phyloP scores from a whole-genome alignment of 495 filamentous ascomycete genomes.

The Hyaloscypha finlandica region DNA sequence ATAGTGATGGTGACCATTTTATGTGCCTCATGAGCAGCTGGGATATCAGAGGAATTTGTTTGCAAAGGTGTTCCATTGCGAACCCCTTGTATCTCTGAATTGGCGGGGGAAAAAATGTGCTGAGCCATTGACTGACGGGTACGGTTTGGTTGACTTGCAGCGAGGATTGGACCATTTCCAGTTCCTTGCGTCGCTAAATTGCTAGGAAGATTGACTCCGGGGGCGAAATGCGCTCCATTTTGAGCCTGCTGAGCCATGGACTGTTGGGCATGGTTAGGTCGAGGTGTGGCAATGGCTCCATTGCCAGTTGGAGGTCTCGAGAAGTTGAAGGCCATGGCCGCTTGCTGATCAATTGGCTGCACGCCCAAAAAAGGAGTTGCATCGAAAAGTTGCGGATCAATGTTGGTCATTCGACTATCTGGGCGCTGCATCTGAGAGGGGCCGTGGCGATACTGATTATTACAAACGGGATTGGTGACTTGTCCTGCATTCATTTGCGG shows the following conservation, averaged over 20 bases:
- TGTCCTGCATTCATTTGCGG: neutral
- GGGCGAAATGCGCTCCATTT: neutral
- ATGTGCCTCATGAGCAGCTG: neutral
- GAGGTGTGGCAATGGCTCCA: neutral
- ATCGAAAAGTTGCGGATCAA: neutral
- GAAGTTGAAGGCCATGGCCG: neutral
- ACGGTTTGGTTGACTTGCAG: too few species aligned
- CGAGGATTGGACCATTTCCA: too few species aligned
- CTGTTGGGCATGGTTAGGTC: neutral
- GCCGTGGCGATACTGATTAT: neutral
- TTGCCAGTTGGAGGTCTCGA: neutral
- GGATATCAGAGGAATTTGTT: neutral
- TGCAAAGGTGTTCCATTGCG: too few species aligned
- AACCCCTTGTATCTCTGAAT: too few species aligned
- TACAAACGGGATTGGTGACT: neutral
- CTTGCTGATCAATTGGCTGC: neutral
- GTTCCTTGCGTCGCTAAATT: too few species aligned
- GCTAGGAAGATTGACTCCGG: too few species aligned
- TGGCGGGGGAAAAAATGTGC: too few species aligned
- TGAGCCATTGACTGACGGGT: too few species aligned
- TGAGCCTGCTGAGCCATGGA: neutral
- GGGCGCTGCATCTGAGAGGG: too few species aligned
- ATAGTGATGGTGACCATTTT: neutral
- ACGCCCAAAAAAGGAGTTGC: neutral
- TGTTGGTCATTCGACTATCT: neutral